Evolutionary conservation across 345 rosid genomes (phyloP), one percentile per base, ranked within the genome.

Genomic region (Pistacia vera): DNA sequence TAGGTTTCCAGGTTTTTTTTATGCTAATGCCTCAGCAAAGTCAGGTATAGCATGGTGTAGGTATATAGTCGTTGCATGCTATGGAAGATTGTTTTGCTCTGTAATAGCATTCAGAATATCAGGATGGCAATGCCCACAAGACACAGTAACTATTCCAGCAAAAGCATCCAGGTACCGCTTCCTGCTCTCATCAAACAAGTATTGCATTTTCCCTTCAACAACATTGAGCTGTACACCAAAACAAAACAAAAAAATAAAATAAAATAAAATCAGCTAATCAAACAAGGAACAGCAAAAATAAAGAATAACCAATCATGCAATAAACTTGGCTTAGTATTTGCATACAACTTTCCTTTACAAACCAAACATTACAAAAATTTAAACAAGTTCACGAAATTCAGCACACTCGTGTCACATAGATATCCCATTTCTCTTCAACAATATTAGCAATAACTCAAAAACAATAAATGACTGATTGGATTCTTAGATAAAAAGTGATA

Each of bases 161-260:
- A 93, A 90, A 9, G 93, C 97, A 77, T 96, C 97, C 11, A 96
- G 83, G 71, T 92, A 96, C 13, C 96, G 80, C 87, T 70, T 84
- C 68, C 99, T 95, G 20, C 28, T 80, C 82, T 96, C 98, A 75
- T 96, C 99, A 80, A 85, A 93, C 89, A 96, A 68, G 74, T 96
- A 96, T 30, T 93, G 98, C 99, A 96, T 96, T 87, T 92, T 96
- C 70, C 99, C 99, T 87, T 96, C 97, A 3, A 93, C 98, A 20
- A 96, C 93, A 74, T 93, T 96, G 69, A 96, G 76, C 98, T 95
- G 74, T 38, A 67, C 35, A 58, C 58, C 72, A 62, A 55, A 52
- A 44, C 9, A 36, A 75, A 52, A n/a, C n/a, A n/a, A n/a, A n/a
- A n/a, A n/a, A n/a, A n/a, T n/a, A n/a, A n/a, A n/a, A n/a, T n/a